These are phyloP conservation scores for Gleditsia sinensis DNA, from an alignment of 306 rosid genomes.

Conservation along the genomic window DNA sequence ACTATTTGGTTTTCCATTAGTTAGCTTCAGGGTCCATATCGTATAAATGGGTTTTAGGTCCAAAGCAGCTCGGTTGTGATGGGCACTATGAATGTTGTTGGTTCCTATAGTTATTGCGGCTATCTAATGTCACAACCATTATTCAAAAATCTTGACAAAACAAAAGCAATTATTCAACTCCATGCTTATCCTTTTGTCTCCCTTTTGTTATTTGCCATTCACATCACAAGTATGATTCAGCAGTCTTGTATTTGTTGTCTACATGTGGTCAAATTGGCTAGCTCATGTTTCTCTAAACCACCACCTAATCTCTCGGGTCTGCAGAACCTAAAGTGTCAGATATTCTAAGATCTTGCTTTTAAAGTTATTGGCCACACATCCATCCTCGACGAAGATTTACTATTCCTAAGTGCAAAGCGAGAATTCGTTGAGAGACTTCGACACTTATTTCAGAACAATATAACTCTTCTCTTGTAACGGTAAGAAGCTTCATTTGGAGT, in stretches of 20 bases:
- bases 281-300: neutral
- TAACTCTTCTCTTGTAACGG: neutral
- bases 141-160: neutral
- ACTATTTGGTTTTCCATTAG: too few relatives aligned
- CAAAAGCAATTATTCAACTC: too few relatives aligned
- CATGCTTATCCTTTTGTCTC: too few relatives aligned
- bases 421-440: slow-evolving; percentile 1
- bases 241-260: neutral
- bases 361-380: neutral
- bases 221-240: neutral
- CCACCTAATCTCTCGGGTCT: neutral
- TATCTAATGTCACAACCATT: slow-evolving; percentile 11
- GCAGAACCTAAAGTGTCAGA: neutral
- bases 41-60: too few relatives aligned
- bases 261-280: neutral
- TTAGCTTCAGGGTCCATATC: too few relatives aligned
- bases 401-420: neutral
- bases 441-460: neutral
- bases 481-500: neutral
- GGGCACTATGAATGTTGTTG: too few relatives aligned
- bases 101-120: slow-evolving; percentile 1
- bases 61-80: too few relatives aligned
- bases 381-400: too few relatives aligned
- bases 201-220: slow-evolving; percentile 1
- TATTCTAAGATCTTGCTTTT: neutral